Percentiles rank a stretch among this genome's conserved stretches.
These are phyloP conservation scores for Ganoderma multipileum DNA, from an alignment of 1,284 basidiomycete species.

Conservation along the genomic window DNA sequence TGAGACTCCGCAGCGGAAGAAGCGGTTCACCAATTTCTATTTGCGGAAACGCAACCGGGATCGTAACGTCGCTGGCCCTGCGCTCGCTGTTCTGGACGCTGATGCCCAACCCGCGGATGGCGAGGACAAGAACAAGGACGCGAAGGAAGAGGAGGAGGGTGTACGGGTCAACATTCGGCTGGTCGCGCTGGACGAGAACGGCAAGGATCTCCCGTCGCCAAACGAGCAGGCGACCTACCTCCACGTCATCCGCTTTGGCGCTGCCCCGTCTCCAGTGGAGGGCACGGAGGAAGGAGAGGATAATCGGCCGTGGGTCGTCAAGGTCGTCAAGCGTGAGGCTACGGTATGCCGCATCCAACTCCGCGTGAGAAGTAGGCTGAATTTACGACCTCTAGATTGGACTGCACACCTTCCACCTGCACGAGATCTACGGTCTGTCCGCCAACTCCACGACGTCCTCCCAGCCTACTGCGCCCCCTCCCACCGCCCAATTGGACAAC, in stretches of 20 bases:
- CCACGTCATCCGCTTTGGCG: constrained; percentile 79
- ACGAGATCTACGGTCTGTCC: constrained; percentile 90
- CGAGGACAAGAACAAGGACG: constrained; percentile 50
- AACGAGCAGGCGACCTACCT: constrained; percentile 91
- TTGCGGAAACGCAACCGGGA: constrained; percentile 61
- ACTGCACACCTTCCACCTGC: constrained; percentile 88
- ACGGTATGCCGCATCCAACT: constrained; percentile 52
- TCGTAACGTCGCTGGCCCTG: constrained; percentile 69
- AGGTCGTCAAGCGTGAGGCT: constrained; percentile 89
- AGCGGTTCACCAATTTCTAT: constrained; percentile 70
- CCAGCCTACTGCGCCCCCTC: constrained; percentile 50
- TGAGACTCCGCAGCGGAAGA: constrained; percentile 40
- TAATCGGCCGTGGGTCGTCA: constrained; percentile 83
- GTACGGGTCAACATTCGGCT: constrained; percentile 80
- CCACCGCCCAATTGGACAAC: constrained; percentile 34
- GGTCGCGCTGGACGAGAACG: constrained; percentile 78
- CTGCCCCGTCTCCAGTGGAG: constrained; percentile 38
- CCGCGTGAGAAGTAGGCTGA: constrained; percentile 9
- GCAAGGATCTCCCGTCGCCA: constrained; percentile 62
- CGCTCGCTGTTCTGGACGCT: constrained; percentile 77
- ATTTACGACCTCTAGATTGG: constrained; percentile 66
- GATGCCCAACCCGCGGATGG: constrained; percentile 44
- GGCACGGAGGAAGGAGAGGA: constrained; percentile 44
- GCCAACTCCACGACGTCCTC: constrained; percentile 56
- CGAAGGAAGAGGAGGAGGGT: constrained; percentile 63